Conservation (phyloP, 2,329 filamentous ascomycete species). For the Elsinoe fawcettii region DNA sequence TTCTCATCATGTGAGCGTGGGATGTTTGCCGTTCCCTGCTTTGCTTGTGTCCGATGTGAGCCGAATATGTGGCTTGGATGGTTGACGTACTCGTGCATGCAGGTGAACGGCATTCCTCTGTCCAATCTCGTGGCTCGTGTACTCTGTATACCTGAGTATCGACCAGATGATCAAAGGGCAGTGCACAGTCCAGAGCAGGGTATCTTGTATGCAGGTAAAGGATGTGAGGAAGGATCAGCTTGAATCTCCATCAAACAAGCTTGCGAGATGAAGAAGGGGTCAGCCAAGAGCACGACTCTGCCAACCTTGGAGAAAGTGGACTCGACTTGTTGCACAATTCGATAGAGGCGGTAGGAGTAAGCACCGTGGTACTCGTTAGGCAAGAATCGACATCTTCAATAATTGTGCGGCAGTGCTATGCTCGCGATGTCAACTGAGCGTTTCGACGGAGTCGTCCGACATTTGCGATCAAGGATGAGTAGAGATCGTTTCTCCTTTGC, state of each 20-base stretch:
- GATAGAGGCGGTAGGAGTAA: too few species aligned
- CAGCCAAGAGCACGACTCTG: background rate
- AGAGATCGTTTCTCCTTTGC: too few species aligned
- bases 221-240: background rate
- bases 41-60: background rate
- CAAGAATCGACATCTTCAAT: too few species aligned
- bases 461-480: too few species aligned
- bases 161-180: background rate
- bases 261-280: background rate
- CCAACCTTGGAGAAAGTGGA: background rate
- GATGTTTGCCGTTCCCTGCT: conserved; percentile 1
- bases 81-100: conserved; percentile 13
- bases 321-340: too few species aligned
- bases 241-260: background rate
- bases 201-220: background rate
- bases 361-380: too few species aligned
- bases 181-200: conserved; percentile 4
- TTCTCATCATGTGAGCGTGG: background rate
- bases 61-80: background rate
- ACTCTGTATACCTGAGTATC: background rate
- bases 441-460: too few species aligned
- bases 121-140: background rate
- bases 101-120: background rate
- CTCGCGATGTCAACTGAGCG: too few species aligned
- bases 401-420: too few species aligned